A percentile compares a stretch with the other conserved stretches of the same genome.
Evolutionary conservation across 805 yeast species (phyloP).

Genomic region (Yueomyces sinensis): DNA sequence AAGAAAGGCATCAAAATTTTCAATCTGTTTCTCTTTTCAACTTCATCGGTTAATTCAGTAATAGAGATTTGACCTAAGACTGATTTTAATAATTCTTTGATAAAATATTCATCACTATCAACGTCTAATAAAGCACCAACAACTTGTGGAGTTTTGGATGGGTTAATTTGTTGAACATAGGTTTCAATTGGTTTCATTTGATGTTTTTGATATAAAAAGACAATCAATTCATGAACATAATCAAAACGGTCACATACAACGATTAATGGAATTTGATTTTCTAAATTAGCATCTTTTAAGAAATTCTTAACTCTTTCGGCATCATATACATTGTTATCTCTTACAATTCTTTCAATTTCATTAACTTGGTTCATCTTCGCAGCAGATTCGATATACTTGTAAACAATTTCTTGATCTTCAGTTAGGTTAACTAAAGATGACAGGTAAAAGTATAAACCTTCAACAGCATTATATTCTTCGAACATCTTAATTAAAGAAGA

Average conservation of each 20-base stretch:
- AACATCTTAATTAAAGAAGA: conserved; percentile 73
- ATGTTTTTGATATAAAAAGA: conserved; percentile 89
- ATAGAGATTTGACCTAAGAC: conserved; percentile 94
- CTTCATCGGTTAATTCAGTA: conserved; percentile 79
- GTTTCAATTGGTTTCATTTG: conserved; percentile 95
- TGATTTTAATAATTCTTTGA: conserved; percentile 65
- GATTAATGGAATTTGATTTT: conserved; percentile 92
- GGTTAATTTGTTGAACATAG: conserved; percentile 95
- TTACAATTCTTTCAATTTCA: conserved; percentile 91
- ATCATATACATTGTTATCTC: conserved; percentile 87
- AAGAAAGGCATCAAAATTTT: conserved; percentile 86
- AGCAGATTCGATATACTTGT: conserved; percentile 92
- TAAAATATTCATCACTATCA: conserved; percentile 87
- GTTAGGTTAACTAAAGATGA: conserved; percentile 88
- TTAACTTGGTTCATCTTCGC: conserved; percentile 78
- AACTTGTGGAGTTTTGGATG: conserved; percentile 91
- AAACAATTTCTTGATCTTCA: conserved; percentile 88
- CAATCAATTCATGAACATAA: conserved; percentile 84
- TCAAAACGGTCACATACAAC: conserved; percentile 89
- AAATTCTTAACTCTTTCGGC: conserved; percentile 97
- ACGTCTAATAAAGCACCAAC: conserved; percentile 93
- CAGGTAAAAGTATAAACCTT: conserved; percentile 89
- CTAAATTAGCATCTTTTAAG: conserved; percentile 83
- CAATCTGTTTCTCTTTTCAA: conserved; percentile 90
- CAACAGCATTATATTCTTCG: conserved; percentile 84